Evolutionary conservation across 1,139 yeast species (phyloP), one percentile per base, ranked within the genome.

Genomic region (Suhomyces ambrosiae): DNA sequence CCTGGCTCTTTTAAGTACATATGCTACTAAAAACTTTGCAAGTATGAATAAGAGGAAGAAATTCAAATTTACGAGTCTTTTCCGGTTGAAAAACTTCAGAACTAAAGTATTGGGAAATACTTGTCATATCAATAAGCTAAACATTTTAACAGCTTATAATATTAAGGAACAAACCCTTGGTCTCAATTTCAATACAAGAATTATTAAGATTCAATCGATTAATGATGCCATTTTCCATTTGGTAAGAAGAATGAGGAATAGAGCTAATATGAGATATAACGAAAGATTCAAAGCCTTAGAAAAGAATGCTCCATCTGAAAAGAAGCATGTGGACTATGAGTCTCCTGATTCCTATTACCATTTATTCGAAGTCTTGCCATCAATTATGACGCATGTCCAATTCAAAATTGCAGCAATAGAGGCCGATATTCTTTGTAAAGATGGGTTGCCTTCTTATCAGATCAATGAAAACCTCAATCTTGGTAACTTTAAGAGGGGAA

Each of bases 381-480:
- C 49, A 0, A 46, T 56, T 26, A 34, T 71, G 4, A 48, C 58
- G 2, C 50, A 61, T 2, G 45, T 68, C 7, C 61, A 57, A 41
- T 37, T 64, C 16, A 54, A 53, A 15, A 44, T 68, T 9, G 42
- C 60, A 3, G 49, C 56, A 14, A 34, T 69, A 13, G 65, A 63
- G 38, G 56, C 65, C 1, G 71, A 68, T 40, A 54, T 71, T 10
- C 57, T 68, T 12, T 70, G 76, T 43, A 69, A 69, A 38, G 77
- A 71, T 42, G 65, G 67, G 4, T 52, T 72, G 13, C 77, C 77
- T 0, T 55, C 60, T 34, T 65, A 63, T 35, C 43, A 45, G 1
- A 48, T 65, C 8, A 50, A 35, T 28, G 71, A 66, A 33, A 52
- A 53, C 2, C 47, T 66, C 14, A 69, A 72, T 44, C 51, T 72